Percentiles rank a stretch among this genome's conserved stretches.
Evolutionary conservation across 2,329 filamentous ascomycete genomes (phyloP).

Genomic region (Biscogniauxia mediterranea): DNA sequence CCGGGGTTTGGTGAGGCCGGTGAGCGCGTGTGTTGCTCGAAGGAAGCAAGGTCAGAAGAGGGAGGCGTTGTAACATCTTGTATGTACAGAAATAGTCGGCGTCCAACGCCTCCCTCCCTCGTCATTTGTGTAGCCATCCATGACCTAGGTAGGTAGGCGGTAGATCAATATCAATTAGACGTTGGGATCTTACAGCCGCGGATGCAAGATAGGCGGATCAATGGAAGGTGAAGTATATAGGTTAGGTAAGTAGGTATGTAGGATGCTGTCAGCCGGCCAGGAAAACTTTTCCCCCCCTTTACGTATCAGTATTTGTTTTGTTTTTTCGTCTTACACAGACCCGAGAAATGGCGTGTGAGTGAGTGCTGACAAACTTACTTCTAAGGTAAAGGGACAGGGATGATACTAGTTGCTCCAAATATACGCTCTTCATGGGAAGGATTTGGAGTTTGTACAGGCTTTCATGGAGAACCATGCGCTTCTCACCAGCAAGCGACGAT

Average conservation of each 20-base stretch:
- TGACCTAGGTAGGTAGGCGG: background rate
- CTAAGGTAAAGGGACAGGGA: background rate
- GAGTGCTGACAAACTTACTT: background rate
- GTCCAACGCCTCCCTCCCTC: background rate
- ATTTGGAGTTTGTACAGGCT: background rate
- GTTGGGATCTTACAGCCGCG: background rate
- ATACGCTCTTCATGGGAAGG: background rate
- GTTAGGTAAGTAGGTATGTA: background rate
- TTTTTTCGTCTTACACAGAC: background rate
- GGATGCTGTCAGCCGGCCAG: background rate
- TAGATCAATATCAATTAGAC: background rate
- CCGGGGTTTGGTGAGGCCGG: background rate
- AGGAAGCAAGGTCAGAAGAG: background rate
- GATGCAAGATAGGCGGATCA: background rate
- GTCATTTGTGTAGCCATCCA: too few relatives aligned
- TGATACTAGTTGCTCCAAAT: background rate
- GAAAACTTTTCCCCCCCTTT: background rate
- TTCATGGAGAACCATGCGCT: background rate
- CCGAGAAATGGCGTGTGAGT: background rate
- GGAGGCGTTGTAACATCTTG: background rate
- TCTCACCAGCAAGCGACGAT: too few relatives aligned
- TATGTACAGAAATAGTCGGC: background rate
- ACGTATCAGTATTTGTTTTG: background rate
- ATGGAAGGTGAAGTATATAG: background rate
- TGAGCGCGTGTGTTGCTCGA: background rate